Conservation (phyloP, 345 rosid genomes). For the Lumnitzera littorea region DNA sequence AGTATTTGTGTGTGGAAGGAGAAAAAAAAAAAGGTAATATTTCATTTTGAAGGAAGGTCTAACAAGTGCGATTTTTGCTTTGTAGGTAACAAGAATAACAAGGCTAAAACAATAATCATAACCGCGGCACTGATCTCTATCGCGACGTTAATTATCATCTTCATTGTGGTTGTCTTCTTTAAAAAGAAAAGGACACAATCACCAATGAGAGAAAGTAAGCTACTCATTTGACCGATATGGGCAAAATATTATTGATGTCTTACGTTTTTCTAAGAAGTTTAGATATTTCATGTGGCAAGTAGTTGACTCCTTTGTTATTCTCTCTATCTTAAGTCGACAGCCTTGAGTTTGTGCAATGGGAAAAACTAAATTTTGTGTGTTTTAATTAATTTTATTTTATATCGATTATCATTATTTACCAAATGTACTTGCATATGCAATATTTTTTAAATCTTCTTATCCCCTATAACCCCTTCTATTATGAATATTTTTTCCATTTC, state of each 20-base stretch:
- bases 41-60: not conserved
- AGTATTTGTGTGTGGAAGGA: not conserved
- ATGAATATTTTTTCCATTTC: no score
- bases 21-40: not conserved
- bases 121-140: conserved; percentile 7
- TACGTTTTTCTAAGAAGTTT: not conserved
- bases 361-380: no score
- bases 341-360: conserved; percentile 18
- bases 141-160: not conserved
- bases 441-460: no score
- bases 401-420: no score
- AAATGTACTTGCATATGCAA: no score
- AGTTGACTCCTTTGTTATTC: not conserved
- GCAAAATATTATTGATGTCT: not conserved
- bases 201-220: conserved; percentile 5
- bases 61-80: not conserved
- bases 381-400: no score
- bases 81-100: conserved; percentile 7
- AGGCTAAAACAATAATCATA: conserved; percentile 1
- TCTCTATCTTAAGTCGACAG: not conserved
- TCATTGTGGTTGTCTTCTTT: conserved; percentile 9
- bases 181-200: not conserved
- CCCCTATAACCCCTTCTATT: no score
- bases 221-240: not conserved
- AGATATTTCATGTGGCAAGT: not conserved